Evolutionary conservation across 345 rosid genomes (phyloP), one percentile per base, ranked within the genome.

Genomic region (Moricandia moricandioides): DNA sequence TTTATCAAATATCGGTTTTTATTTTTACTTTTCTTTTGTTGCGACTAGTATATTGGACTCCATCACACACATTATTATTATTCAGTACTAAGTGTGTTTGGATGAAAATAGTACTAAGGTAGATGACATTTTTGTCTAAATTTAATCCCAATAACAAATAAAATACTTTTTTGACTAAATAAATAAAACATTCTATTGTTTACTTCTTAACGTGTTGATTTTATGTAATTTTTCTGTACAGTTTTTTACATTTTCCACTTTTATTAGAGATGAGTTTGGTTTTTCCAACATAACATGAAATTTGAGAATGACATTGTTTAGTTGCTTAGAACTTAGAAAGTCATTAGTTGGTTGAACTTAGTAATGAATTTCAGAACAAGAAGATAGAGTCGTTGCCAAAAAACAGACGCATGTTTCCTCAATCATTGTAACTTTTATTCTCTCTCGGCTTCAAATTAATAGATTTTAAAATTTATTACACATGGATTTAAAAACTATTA

Each of bases 341-440:
- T 65, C 60, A 67, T 49, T 31, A 31, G 12, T 30, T 31, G 3
- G 27, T 10, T 51, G 45, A 17, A 18, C 3, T 34, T 3, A 70
- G 40, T 43, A 12, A 59, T 51, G 3, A 54, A 60, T 67, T 3
- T 51, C 40, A 52, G 51, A 37, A 52, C 0, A 52, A 55, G 2
- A 55, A 39, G 54, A 34, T 37, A 18, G 54, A 52, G 58, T 69
- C 31, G 40, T 76, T 70, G 29, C 66, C 60, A 4, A 55, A 43
- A 37, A 69, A 10, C 3, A 6, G 64, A 62, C 66, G 63, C 33
- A 1, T 63, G 61, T 63, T 64, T 16, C 7, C 12, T 70, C 60
- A 56, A 63, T 77, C 75, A 77, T 70, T 77, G n/a, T 6, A 7
- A 17, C 14, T 69, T n/a, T n/a, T n/a, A n/a, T n/a, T n/a, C n/a